Base-by-base conservation (phyloP, 495 filamentous ascomycete species). In the Neurospora tetrasperma region DNA sequence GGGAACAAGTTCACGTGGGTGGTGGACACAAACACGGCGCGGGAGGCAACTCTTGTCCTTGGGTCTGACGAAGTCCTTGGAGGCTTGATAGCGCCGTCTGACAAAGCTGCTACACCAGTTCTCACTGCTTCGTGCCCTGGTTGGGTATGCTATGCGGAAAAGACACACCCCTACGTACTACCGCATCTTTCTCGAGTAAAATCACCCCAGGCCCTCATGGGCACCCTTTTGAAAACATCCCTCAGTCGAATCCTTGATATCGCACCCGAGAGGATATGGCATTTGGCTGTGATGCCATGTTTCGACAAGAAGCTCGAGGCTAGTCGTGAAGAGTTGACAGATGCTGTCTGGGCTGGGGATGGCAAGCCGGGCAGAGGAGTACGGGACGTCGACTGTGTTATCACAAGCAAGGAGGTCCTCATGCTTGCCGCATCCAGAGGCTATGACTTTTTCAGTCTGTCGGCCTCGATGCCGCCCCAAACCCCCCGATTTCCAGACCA, bases 291-390 rank as follows among this genome's bases (percentile, higher is more conserved):
- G 42, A 98, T 98, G 96, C 96, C 96, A 31, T 99, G 96, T 80
- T 99, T 99, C 79, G 96, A 99, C 83, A 99, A 99, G 84, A 99
- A 99, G 82, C 88, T 99, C 16, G 96, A 99, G 82, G 96, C 95
- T 9, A 96, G 93, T 71, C 90, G 96, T 27, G 91, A 92, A 78
- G 96, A 99, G 79, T 87, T 99, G 42, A 99, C 96, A 4, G 91
- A 94, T 78, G 80, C 87, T 0, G 86, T 89, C 31, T 98, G 96
- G 96, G 80, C 79, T 39, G 80, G 81, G 41, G 76, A 79, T 38
- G 81, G 83, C 7, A 77, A 80, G 48, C 79, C 82, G 0, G 81
- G 84, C 5, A 83, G 84, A 23, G 89, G 90, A 8, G 85, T 95
- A 20, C 86, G 96, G 27, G 96, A 99, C 77, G 94, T 97, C 42